phyloP scores from a whole-genome alignment of 2,329 filamentous ascomycete species.

The Penicillium glabrum region DNA sequence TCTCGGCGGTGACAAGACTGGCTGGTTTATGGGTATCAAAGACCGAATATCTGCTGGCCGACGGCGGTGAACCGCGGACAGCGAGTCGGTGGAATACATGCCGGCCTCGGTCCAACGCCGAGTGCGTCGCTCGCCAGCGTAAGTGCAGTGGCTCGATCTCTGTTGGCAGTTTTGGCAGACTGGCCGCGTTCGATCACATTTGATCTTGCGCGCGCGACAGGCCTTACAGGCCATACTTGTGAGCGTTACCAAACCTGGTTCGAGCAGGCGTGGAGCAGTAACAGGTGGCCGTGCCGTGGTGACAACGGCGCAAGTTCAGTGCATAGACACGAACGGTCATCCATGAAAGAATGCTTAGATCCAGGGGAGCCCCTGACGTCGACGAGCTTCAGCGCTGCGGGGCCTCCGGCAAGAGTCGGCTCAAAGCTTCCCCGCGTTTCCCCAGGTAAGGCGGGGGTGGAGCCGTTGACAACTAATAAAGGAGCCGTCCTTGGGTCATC shows the following conservation, averaged over 20 bases:
- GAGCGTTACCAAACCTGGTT: not conserved
- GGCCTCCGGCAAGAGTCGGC: not conserved
- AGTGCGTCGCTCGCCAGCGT: not conserved
- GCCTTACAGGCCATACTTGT: not conserved
- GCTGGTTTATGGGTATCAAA: not conserved
- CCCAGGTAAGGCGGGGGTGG: not conserved
- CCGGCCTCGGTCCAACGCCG: not conserved
- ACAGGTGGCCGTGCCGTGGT: not conserved
- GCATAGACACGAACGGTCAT: not conserved
- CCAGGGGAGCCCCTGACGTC: not conserved
- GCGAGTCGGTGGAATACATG: not conserved
- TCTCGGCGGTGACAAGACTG: not conserved
- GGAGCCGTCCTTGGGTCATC: not conserved
- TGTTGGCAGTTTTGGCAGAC: not conserved
- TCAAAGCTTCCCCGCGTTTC: not conserved
- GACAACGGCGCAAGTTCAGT: not conserved
- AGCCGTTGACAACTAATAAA: not conserved
- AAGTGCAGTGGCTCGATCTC: not conserved
- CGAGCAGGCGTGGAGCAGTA: too few species aligned
- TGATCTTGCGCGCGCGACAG: not conserved
- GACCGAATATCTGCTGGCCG: not conserved
- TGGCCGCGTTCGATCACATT: not conserved
- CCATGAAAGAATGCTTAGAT: not conserved
- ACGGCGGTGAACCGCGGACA: too few species aligned
- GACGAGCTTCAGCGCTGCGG: not conserved